phyloP scores from a whole-genome alignment of 2,329 filamentous ascomycete genomes.

The Corniculantispora saksenae region DNA sequence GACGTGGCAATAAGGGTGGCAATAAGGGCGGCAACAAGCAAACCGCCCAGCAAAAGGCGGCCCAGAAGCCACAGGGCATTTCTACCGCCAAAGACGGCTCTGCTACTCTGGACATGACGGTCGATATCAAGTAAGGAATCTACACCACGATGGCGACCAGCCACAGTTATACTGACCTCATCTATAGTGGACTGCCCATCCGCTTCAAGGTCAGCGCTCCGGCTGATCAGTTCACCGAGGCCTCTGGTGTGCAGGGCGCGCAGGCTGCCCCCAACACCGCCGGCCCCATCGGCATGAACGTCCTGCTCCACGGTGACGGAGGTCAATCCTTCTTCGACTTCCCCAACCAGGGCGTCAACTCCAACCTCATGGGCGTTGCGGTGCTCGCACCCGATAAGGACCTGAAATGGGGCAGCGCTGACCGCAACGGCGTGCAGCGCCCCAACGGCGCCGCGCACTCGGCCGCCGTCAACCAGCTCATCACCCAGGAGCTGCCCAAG shows the following conservation, averaged over 20 bases:
- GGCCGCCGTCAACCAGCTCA: slow-evolving; percentile 55
- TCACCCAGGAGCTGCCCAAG: slow-evolving; percentile 50
- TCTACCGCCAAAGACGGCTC: slow-evolving; percentile 53
- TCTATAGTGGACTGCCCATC: slow-evolving; percentile 48
- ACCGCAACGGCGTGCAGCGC: slow-evolving; percentile 46
- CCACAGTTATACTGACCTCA: not conserved
- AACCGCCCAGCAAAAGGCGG: not conserved
- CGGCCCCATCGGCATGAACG: slow-evolving; percentile 52
- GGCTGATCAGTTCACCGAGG: slow-evolving; percentile 52
- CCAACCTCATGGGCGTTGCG: slow-evolving; percentile 53
- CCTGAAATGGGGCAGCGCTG: slow-evolving; percentile 59
- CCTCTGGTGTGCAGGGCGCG: slow-evolving; percentile 50
- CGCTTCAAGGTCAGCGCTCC: slow-evolving; percentile 59
- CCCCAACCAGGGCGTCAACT: slow-evolving; percentile 54
- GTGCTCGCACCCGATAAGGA: slow-evolving; percentile 55
- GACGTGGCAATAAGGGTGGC: not conserved
- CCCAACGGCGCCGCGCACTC: slow-evolving; percentile 58
- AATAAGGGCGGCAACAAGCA: not conserved
- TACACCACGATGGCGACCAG: slow-evolving; percentile 19
- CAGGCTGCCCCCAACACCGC: slow-evolving; percentile 30
- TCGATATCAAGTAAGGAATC: slow-evolving; percentile 50
- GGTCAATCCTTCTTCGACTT: slow-evolving; percentile 61
- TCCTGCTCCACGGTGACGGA: slow-evolving; percentile 61
- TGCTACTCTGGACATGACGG: slow-evolving; percentile 56
- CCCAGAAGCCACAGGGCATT: slow-evolving; percentile 23